Conservation (phyloP, 2,329 filamentous ascomycete species). For the Cordyceps militaris region DNA sequence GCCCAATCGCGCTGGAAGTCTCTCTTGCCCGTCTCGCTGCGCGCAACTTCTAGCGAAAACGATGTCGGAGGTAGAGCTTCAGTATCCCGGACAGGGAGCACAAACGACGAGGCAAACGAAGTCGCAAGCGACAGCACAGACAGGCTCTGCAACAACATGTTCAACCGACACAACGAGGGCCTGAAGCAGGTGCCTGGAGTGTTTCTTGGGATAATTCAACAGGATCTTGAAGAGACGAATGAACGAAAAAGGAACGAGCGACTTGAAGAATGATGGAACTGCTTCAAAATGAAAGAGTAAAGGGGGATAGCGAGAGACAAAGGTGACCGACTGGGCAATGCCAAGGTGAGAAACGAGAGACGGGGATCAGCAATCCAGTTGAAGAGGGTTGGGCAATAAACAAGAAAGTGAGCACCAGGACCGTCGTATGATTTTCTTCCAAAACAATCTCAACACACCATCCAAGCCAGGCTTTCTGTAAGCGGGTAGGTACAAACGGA, state of each 20-base stretch:
- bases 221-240: not conserved
- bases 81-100: conserved; percentile 11
- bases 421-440: not conserved
- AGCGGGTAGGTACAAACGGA: conserved; percentile 8
- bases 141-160: conserved; percentile 4
- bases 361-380: not conserved
- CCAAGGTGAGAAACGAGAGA: not conserved
- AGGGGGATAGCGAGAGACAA: not conserved
- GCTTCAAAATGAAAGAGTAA: not conserved
- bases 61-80: not conserved
- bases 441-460: not conserved
- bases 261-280: not conserved
- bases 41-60: conserved; percentile 25
- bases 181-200: not conserved
- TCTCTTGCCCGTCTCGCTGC: conserved; percentile 18
- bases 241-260: not conserved
- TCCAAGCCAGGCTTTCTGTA: not conserved
- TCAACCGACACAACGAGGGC: not conserved
- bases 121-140: conserved; percentile 14
- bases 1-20: conserved; percentile 29
- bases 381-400: not conserved
- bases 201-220: not conserved
- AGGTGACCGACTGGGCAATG: not conserved
- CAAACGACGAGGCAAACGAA: conserved; percentile 15
- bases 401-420: not conserved